Percentiles rank a stretch among this genome's conserved stretches.
phyloP scores from a whole-genome alignment of 2,329 filamentous ascomycete genomes.

The Fusarium compactum region DNA sequence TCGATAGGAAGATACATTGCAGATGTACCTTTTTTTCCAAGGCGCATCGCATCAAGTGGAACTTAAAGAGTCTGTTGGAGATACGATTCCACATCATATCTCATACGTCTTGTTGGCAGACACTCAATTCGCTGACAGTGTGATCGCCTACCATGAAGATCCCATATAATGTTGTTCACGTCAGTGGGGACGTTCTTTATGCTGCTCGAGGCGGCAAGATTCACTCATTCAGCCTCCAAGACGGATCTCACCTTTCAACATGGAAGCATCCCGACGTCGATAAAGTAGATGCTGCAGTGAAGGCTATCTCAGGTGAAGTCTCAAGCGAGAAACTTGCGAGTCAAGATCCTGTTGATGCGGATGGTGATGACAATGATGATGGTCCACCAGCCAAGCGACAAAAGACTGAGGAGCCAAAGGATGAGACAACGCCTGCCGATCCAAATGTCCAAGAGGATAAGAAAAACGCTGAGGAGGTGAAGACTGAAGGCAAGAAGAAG shows the following conservation, averaged over 20 bases:
- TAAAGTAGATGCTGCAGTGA: slow-evolving; percentile 49
- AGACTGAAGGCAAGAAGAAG: slow-evolving; percentile 40
- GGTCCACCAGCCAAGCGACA: slow-evolving; percentile 55
- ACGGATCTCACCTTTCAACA: slow-evolving; percentile 68
- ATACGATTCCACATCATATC: slow-evolving; percentile 18
- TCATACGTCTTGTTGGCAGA: not conserved
- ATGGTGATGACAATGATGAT: slow-evolving; percentile 40
- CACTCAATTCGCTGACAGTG: not conserved
- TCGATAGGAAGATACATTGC: slow-evolving; percentile 45
- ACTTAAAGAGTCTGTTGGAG: slow-evolving; percentile 38
- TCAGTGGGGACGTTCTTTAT: slow-evolving; percentile 70
- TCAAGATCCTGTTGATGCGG: slow-evolving; percentile 13
- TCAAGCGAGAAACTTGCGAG: slow-evolving; percentile 27
- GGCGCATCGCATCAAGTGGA: slow-evolving; percentile 24
- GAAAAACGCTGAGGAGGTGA: slow-evolving; percentile 17
- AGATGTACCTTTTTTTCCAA: slow-evolving; percentile 52
- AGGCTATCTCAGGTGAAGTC: slow-evolving; percentile 31
- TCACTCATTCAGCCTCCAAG: slow-evolving; percentile 72
- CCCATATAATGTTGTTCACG: slow-evolving; percentile 75
- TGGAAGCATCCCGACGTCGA: slow-evolving; percentile 68
- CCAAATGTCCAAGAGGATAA: slow-evolving; percentile 24
- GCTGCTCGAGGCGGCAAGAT: slow-evolving; percentile 80
- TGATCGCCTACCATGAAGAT: slow-evolving; percentile 55
- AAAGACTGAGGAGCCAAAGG: slow-evolving; percentile 46
- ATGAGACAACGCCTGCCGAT: slow-evolving; percentile 39